A percentile compares a stretch with the other conserved stretches of the same genome.
These are phyloP conservation scores for Vicia sativa DNA, from an alignment of 306 rosid species.

Conservation along the genomic window DNA sequence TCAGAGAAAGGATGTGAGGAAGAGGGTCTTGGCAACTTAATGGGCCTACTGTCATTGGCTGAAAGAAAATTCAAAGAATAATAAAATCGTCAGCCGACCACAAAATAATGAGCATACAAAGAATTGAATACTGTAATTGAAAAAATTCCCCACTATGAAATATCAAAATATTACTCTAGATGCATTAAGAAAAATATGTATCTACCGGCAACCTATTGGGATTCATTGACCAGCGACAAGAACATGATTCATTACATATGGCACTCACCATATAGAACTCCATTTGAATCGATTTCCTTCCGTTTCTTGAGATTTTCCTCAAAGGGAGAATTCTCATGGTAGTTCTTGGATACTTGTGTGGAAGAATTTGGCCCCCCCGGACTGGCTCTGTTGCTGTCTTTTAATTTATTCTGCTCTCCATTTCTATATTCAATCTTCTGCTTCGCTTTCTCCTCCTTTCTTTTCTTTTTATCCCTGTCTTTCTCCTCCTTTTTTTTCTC, in stretches of 20 bases:
- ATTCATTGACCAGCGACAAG: slow-evolving; percentile 28
- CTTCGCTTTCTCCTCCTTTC: too few relatives aligned
- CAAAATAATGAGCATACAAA: slow-evolving; percentile 35
- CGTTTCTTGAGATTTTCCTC: slow-evolving; percentile 72
- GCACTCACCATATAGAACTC: slow-evolving; percentile 78
- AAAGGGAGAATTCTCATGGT: slow-evolving; percentile 40
- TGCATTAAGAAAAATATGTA: slow-evolving; percentile 20
- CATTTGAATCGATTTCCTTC: slow-evolving; percentile 67
- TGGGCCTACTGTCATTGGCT: slow-evolving; percentile 70
- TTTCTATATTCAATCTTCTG: too few relatives aligned
- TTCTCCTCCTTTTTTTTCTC: too few relatives aligned
- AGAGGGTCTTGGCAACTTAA: slow-evolving; percentile 61
- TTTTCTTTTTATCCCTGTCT: too few relatives aligned
- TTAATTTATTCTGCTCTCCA: too few relatives aligned
- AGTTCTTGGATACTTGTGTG: too few relatives aligned
- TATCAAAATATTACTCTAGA: slow-evolving; percentile 22
- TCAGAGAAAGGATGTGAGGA: slow-evolving; percentile 54
- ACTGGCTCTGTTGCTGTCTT: too few relatives aligned
- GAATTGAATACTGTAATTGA: slow-evolving; percentile 2
- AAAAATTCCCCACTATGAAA: neutral
- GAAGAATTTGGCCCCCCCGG: too few relatives aligned
- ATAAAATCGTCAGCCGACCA: slow-evolving; percentile 46
- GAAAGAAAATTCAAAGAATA: slow-evolving; percentile 55
- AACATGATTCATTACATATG: slow-evolving; percentile 28
- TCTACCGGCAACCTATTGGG: slow-evolving; percentile 29